Evolutionary conservation across 2,329 filamentous ascomycete genomes (phyloP).

Genomic region (Chlorencoelia australis): DNA sequence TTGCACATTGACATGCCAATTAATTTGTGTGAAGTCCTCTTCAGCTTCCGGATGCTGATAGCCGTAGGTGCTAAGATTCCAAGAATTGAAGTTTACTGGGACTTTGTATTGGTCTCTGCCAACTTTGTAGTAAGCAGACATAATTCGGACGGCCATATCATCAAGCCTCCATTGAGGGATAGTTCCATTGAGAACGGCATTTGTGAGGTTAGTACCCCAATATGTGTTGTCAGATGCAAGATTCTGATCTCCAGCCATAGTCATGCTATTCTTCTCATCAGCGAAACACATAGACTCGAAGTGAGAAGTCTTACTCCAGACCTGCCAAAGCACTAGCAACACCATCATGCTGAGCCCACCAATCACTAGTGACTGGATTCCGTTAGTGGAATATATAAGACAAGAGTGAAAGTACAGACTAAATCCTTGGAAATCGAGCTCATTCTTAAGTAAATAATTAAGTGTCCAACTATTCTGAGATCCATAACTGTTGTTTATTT

Average conservation of each 20-base stretch:
- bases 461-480: conserved; percentile 70
- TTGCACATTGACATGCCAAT: conserved; percentile 75
- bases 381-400: conserved; percentile 6
- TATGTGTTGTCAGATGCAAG: conserved; percentile 53
- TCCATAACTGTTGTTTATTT: conserved; percentile 68
- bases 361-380: conserved; percentile 57
- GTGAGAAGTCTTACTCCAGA: conserved; percentile 34
- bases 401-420: conserved; percentile 10
- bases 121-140: conserved; percentile 55
- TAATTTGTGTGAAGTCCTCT: conserved; percentile 58
- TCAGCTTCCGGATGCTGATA: conserved; percentile 54
- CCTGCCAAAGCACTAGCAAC: conserved; percentile 61
- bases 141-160: conserved; percentile 83
- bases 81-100: conserved; percentile 76
- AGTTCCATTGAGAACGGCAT: conserved; percentile 81
- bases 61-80: conserved; percentile 67
- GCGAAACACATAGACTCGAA: neutral
- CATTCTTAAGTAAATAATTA: conserved; percentile 68
- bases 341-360: conserved; percentile 64
- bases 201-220: conserved; percentile 80
- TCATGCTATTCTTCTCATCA: conserved; percentile 45
- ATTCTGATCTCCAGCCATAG: conserved; percentile 71
- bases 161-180: conserved; percentile 80
- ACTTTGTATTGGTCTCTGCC: conserved; percentile 32
- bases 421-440: conserved; percentile 74